phyloP scores from a whole-genome alignment of 495 filamentous ascomycete genomes.

The Cercophora sp. region DNA sequence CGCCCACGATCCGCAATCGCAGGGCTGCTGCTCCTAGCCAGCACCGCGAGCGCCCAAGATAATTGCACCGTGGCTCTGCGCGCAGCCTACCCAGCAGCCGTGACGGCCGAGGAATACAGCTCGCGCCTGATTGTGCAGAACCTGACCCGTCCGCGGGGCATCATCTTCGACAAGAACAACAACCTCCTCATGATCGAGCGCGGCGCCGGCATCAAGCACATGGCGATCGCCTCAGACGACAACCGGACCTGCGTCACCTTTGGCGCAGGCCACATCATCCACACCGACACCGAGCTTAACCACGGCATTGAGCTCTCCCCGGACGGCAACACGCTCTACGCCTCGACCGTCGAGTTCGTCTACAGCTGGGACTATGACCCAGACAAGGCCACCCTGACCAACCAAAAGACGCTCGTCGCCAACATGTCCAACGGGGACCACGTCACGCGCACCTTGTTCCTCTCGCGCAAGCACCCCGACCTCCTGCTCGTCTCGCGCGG shows the following conservation, averaged over 20 bases:
- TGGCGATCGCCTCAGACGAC: slow-evolving; percentile 46
- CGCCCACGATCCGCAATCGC: too few relatives aligned
- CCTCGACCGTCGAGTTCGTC: slow-evolving; percentile 53
- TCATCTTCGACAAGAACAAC: slow-evolving; percentile 57
- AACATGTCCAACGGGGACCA: slow-evolving; percentile 60
- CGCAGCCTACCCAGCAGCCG: slow-evolving; percentile 35
- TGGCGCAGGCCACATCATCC: slow-evolving; percentile 24
- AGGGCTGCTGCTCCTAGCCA: slow-evolving; percentile 1
- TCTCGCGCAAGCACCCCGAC: slow-evolving; percentile 43
- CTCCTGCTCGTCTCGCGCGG: slow-evolving; percentile 61
- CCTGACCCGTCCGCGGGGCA: slow-evolving; percentile 51
- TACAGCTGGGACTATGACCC: slow-evolving; percentile 61
- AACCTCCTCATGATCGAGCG: slow-evolving; percentile 59
- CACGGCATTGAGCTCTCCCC: slow-evolving; percentile 63
- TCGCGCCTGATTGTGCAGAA: slow-evolving; percentile 52
- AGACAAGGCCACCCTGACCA: slow-evolving; percentile 34
- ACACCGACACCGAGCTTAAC: slow-evolving; percentile 35
- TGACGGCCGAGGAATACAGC: slow-evolving; percentile 54
- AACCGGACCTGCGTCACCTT: slow-evolving; percentile 42
- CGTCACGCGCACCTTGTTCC: slow-evolving; percentile 58
- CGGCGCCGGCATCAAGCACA: slow-evolving; percentile 49
- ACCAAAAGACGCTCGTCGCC: slow-evolving; percentile 44
- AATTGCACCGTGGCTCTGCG: slow-evolving; percentile 1
- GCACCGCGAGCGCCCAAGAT: not conserved
- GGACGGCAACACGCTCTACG: slow-evolving; percentile 62